Evolutionary conservation across 164 flowering plant genomes (phyloP), one percentile per base, ranked within the genome.

Genomic region (Warburgia ugandensis): DNA sequence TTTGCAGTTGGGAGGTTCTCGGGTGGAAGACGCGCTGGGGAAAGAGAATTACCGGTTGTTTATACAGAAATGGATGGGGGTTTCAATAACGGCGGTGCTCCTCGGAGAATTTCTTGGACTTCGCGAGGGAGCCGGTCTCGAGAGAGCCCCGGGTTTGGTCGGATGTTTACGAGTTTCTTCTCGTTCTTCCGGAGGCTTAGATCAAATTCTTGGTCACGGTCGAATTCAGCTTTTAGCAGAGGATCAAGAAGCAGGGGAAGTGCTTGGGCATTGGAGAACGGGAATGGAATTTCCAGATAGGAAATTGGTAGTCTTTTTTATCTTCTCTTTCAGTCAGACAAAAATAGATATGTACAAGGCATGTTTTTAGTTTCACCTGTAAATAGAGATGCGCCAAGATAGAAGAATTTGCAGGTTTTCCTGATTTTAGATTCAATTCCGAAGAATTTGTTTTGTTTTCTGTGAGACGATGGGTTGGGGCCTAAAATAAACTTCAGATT

Each of bases 1-100:
- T 86, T 83, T 51, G 95, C 95, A 0, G 95, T 86, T 6, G 95
- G 95, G 32, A 71, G 95, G 53, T 79, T 81, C 48, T 56, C 66
- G 1, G 82, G 83, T 0, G 83, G 85, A 0, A 43, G 69, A 39
- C 63, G 73, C 11, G 68, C 64, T 0, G 76, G 68, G 0, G 81
- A 77, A 45, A 60, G 83, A n/a, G 80, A 72, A 58, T 52, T 76
- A 10, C 94, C 94, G 2, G 80, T 60, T 27, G 89, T 82, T 14
- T 80, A 73, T 54, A 77, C 88, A 1, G 95, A 86, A 54, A 68
- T 80, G 79, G 90, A 80, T 40, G 88, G 87, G 17, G 86, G 72
- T 6, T 65, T 76, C 31, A 69, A 59, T 10, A 51, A 48, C 2
- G 53, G 64, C 4, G 80, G 79, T 43, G 63, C 65, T 19, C 69